Base-by-base conservation (phyloP, 106 monocot genomes). In the Narthecium ossifragum region DNA sequence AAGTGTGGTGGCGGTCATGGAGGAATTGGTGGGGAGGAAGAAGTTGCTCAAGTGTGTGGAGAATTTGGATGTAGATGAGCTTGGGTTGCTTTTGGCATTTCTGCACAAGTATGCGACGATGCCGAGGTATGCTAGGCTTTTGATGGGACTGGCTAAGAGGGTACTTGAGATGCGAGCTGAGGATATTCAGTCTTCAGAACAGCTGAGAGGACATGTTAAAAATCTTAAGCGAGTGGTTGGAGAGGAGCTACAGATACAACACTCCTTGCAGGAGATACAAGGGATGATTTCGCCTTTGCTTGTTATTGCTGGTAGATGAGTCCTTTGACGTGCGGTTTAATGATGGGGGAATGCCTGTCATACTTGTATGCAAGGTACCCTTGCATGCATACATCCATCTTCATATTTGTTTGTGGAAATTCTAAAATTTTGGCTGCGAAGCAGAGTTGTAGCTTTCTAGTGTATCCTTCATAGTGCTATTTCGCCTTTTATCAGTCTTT, bases 271-370 rank as follows among this genome's bases (percentile, higher is more conserved):
- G 62, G 86, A 90, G 62, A 81, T 98, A 67, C 85, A 98, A 66
- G 90, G 96, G 33, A 90, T 96, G 78, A 78, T 96, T 26, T 96
- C 88, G 0, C 90, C 96, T 46, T 64, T 98, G 54, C 75, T 90
- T 60, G 74, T 60, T 26, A 71, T 98, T 65, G 76, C 87, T 52
- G 87, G 79, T 55, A 84, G 79, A 75, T 98, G 59, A 86, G 45
- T 40, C 29, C n/a, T 57, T 32, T 48, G 59, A 24, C 39, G 15
- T n/a, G 43, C 43, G 5, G 43, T n/a, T n/a, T n/a, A n/a, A n/a
- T n/a, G n/a, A n/a, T n/a, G n/a, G n/a, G n/a, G n/a, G n/a, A n/a
- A n/a, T n/a, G n/a, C n/a, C n/a, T n/a, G n/a, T n/a, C n/a, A n/a
- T n/a, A n/a, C n/a, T n/a, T n/a, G n/a, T n/a, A n/a, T n/a, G n/a